A percentile compares a stretch with the other conserved stretches of the same genome.
Conservation (phyloP, 331 rosid species). For the Pyrus hybrid region DNA sequence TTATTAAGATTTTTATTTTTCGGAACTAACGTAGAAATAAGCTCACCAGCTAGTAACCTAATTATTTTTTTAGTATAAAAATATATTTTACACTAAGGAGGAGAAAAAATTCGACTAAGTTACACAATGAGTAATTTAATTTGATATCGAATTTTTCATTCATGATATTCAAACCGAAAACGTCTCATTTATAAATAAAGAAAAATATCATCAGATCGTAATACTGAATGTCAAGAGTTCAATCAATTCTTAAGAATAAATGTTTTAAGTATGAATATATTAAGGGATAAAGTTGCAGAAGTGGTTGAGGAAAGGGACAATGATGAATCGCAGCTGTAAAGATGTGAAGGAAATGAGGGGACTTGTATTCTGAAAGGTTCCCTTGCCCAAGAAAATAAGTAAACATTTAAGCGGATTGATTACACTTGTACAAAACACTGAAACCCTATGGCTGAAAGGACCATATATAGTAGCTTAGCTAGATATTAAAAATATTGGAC, state of each 20-base stretch:
- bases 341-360: not conserved
- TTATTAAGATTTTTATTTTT: no score
- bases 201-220: no score
- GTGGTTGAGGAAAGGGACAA: conserved; percentile 9
- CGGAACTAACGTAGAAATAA: no score
- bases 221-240: no score
- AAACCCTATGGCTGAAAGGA: not conserved
- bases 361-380: not conserved
- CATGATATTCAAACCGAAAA: accelerated
- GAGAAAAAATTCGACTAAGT: accelerated
- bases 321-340: conserved; percentile 7
- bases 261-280: not conserved
- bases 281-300: not conserved
- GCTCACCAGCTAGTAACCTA: no score
- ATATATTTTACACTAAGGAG: no score
- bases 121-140: no score
- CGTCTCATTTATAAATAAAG: accelerated
- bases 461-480: not conserved
- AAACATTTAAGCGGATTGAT: not conserved
- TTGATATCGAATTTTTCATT: accelerated
- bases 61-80: no score
- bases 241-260: not conserved
- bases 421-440: not conserved
- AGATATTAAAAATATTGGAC: not conserved
- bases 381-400: not conserved